Evolutionary conservation across 345 rosid species (phyloP).

Genomic region (Xanthoceras sorbifolium): DNA sequence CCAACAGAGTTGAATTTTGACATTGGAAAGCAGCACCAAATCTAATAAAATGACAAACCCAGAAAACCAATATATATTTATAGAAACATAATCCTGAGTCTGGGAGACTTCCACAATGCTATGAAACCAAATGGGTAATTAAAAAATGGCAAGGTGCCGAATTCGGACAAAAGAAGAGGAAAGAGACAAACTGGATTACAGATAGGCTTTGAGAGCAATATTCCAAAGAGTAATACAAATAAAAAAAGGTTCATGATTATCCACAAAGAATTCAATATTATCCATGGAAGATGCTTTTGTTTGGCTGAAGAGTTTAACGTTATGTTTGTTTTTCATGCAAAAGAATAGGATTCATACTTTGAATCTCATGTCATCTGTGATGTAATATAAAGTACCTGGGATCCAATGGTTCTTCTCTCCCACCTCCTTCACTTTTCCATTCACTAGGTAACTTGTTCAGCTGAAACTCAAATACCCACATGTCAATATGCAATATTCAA

Average conservation of each 20-base stretch:
- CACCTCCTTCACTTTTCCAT: conserved; percentile 29
- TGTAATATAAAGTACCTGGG: conserved; percentile 41
- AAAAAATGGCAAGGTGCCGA: conserved; percentile 27
- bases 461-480: conserved; percentile 59
- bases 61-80: too few species aligned
- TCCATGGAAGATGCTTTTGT: conserved; percentile 55
- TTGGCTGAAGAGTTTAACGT: conserved; percentile 45
- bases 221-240: conserved; percentile 25
- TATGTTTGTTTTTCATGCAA: conserved; percentile 37
- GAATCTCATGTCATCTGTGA: conserved; percentile 53
- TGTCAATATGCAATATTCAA: conserved; percentile 39
- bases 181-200: conserved; percentile 17
- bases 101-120: conserved; percentile 13
- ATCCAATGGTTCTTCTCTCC: conserved; percentile 34
- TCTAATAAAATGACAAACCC: not conserved
- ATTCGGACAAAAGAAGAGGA: conserved; percentile 21
- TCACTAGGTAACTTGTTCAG: conserved; percentile 67
- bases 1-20: not conserved
- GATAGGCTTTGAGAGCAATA: conserved; percentile 27
- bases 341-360: conserved; percentile 38
- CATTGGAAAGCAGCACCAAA: not conserved
- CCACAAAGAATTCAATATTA: conserved; percentile 40
- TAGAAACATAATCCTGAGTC: too few species aligned
- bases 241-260: conserved; percentile 46
- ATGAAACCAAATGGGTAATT: conserved; percentile 27